Conservation (phyloP, 495 filamentous ascomycete genomes). For the Penicillium simplicissimum region DNA sequence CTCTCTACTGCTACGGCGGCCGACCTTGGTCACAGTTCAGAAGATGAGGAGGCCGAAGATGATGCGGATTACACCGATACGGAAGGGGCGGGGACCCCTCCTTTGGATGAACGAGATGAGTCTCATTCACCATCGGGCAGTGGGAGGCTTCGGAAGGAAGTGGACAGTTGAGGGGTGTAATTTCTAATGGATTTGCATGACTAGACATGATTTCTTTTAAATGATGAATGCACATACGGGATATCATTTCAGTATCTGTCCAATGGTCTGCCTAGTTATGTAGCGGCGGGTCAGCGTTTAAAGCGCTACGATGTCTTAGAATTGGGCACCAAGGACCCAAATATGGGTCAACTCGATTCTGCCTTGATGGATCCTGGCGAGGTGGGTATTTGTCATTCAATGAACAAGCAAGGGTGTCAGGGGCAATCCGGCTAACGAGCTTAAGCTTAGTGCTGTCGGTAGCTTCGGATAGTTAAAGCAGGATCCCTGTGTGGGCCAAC, state of each 20-base stretch:
- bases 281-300: background rate
- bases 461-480: background rate
- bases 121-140: background rate
- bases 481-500: background rate
- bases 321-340: background rate
- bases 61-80: conserved; percentile 14
- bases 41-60: conserved; percentile 33
- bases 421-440: background rate
- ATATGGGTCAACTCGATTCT: background rate
- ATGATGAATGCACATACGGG: background rate
- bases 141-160: background rate
- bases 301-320: background rate
- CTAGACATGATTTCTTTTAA: background rate
- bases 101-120: background rate
- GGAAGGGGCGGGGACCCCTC: background rate
- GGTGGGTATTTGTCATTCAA: background rate
- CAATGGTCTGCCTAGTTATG: background rate
- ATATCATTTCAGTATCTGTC: background rate
- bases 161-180: background rate
- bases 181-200: background rate
- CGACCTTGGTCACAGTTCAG: conserved; percentile 18
- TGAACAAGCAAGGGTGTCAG: background rate
- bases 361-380: background rate
- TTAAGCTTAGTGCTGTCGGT: background rate
- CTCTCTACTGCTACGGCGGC: conserved; percentile 30